These are phyloP conservation scores for Scopulariopsis brevicaulis DNA, from an alignment of 2,329 filamentous ascomycete genomes.

Conservation along the genomic window DNA sequence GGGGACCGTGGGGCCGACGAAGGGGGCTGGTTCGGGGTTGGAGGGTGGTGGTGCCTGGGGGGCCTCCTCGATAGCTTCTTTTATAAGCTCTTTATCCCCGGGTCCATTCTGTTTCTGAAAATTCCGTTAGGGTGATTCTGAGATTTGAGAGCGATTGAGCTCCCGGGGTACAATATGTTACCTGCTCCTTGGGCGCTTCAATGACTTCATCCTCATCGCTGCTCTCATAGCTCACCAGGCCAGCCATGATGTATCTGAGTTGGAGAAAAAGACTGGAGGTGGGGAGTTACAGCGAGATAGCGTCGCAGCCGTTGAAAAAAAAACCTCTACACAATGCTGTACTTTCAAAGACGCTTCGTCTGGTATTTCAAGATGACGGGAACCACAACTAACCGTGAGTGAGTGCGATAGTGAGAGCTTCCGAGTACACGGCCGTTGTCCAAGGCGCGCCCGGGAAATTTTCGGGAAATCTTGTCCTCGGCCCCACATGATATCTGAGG, in stretches of 20 bases:
- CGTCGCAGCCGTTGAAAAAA: too few relatives aligned
- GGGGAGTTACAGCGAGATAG: too few relatives aligned
- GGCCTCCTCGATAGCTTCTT: not conserved
- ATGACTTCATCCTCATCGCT: conserved; percentile 36
- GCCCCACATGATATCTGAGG: not conserved
- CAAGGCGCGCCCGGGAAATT: not conserved
- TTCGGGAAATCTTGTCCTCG: not conserved
- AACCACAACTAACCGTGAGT: not conserved
- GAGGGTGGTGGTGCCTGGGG: not conserved
- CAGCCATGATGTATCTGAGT: conserved; percentile 21
- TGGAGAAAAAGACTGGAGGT: not conserved
- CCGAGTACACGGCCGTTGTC: not conserved
- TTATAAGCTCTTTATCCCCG: not conserved
- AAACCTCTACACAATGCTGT: not conserved
- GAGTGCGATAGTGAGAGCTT: not conserved
- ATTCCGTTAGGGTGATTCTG: not conserved
- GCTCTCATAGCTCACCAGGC: conserved; percentile 37
- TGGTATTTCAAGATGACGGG: not conserved
- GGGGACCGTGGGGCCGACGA: conserved; percentile 7
- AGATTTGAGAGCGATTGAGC: not conserved
- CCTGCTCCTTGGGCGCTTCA: not conserved
- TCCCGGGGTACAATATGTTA: not conserved
- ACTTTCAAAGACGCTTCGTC: not conserved
- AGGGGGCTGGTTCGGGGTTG: not conserved
- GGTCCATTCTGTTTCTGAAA: not conserved